Evolutionary conservation across 257 asterid genomes (phyloP), one percentile per base, ranked within the genome.

Genomic region (Salvia splendens): DNA sequence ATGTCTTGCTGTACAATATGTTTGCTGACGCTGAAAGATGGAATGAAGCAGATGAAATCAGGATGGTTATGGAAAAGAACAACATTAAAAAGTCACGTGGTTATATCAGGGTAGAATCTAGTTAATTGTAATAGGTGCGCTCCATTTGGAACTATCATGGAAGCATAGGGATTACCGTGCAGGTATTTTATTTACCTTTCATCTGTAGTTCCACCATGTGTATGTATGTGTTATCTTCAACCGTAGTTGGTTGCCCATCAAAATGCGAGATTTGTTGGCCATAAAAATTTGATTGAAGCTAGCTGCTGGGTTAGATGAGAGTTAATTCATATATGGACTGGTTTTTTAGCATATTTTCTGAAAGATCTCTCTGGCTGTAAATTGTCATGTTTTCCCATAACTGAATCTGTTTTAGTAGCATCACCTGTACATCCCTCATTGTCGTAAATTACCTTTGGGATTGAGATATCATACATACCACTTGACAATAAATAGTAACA

Each of bases 321-420:
- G 38, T 47, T 54, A 24, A 5, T 69, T 58, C 30, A 2, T 24
- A 12, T 43, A 12, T 28, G 30, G 30, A 24, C 30, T 24, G 30
- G 30, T 24, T 24, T 24, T 24, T 24, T 1, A 24, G 30, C 30
- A 24, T 24, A 24, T 24, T 2, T 24, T 24, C 30, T 17, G 20
- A 17, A 17, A 93, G 84, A 77, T 91, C 50, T 88, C 97, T 59
- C 82, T 91, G 12, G 86, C 95, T 64, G 49, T 73, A 65, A 75
- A 81, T 30, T 88, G 88, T 48, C 99, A 93, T 71, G 88, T 91
- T 64, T 93, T 93, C 73, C 97, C 99, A 35, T 85, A 87, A 73
- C 72, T 93, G 81, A 93, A 84, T 82, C 79, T 90, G 70, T 95
- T 97, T 0, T 90, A 88, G 79, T 90, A 93, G 82, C 97, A 42